Evolutionary conservation across 2,329 filamentous ascomycete species (phyloP), one percentile per base, ranked within the genome.

Genomic region (Aspergillus vadensis): DNA sequence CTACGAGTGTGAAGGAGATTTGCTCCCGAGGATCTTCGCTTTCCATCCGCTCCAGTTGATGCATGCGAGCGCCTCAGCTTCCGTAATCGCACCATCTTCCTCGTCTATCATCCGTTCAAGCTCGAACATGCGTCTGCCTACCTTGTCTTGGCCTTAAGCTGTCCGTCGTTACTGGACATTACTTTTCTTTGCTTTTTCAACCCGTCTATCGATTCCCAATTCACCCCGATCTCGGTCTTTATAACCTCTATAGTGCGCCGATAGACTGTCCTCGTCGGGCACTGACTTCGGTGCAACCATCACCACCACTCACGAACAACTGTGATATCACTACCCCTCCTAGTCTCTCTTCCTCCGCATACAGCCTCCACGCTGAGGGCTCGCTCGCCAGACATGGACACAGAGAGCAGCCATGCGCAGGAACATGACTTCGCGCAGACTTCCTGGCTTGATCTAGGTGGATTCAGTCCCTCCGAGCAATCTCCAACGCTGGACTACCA

Each of bases 401-500:
- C 77, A 58, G 78, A 80, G 73, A 64, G 74, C 36, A 74, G 79
- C 61, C 75, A 79, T 66, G 70, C 72, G 47, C 78, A 77, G 60
- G 78, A 78, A 27, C 73, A 77, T 68, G 77, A 79, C 60, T 81
- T 79, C 70, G 69, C 74, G 59, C 74, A 75, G 62, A 75, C 76
- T 56, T 75, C 76, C 59, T 82, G 81, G 80, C 74, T 79, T 58
- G 77, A 81, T 56, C 74, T 82, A 65, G 74, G 75, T 59, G 65
- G 68, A 38, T 82, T 81, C 65, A 78, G 63, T 32, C 65, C 79
- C 61, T 77, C 81, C 14, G 90, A 91, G 69, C 86, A 87, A 67
- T 86, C 88, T 63, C 89, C 88, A 59, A 86, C 88, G 23, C 86
- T 91, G 77, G 89, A 91, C 67, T 92, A 91, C 71, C 80, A 82